Evolutionary conservation across 2,329 filamentous ascomycete species (phyloP), one percentile per base, ranked within the genome.

Genomic region (Talaromyces sp.): DNA sequence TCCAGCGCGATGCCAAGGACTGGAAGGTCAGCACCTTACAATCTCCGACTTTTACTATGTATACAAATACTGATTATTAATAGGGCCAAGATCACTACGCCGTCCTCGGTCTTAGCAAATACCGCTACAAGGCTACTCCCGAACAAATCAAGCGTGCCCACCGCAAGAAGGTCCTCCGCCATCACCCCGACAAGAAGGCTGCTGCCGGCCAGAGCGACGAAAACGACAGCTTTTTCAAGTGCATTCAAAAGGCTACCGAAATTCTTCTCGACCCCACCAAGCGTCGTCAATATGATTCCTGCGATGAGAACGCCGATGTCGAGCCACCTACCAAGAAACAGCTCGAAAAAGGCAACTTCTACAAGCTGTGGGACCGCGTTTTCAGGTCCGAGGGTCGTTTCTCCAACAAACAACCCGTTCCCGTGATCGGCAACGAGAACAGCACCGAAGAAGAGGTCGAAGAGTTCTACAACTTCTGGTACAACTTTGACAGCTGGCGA

Each of bases 111-210:
- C 84, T 99, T 69, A 90, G 90, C 77, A 96, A 93, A 82, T 94
- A 96, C 85, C 90, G 95, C 74, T 95, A 86, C 84, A 91, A 87
- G 81, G 96, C 95, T 63, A 97, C 92, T 66, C 93, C 97, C 80
- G 94, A 98, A 71, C 94, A 98, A 84, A 98, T 99, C 85, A 98
- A 97, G 86, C 91, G 92, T 73, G 95, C 96, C 71, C 94, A 99
- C 84, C 92, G 95, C 84, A 97, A 96, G 88, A 99, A 99, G 90
- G 95, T 99, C 70, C 90, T 99, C 70, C 94, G 93, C 83, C 95
- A 99, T 80, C 95, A 99, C 81, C 95, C 95, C 68, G 95, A 99
- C 80, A 99, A 99, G 89, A 96, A 96, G 84, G 95, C 96, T 17
- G 95, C 95, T 33, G 87, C 89, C 57, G 95, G 95, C 68, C 86